A percentile compares a stretch with the other conserved stretches of the same genome.
These are phyloP conservation scores for Eimeria necatrix DNA, from an alignment of 169 alveolate species.

Conservation along the genomic window DNA sequence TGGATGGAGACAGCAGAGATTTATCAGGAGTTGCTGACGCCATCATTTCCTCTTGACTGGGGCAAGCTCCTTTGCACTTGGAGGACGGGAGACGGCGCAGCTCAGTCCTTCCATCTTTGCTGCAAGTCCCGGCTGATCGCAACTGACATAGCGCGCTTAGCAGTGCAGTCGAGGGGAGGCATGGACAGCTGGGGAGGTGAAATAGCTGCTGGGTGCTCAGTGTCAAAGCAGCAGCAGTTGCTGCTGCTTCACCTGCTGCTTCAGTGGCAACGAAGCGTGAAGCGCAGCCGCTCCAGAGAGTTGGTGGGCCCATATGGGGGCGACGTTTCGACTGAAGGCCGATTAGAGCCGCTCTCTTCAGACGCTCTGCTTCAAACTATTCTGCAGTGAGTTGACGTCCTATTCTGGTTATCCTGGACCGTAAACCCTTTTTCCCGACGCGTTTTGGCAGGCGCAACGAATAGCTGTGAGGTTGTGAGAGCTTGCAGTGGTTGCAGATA, in stretches of 20 bases:
- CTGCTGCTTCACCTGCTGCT: slow-evolving; percentile 64
- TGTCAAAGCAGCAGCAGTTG: slow-evolving; percentile 69
- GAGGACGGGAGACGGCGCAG: slow-evolving; percentile 46
- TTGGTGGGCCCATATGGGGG: neutral
- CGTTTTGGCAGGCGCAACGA: neutral
- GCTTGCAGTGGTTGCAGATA: neutral
- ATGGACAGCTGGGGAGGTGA: slow-evolving; percentile 39
- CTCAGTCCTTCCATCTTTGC: slow-evolving; percentile 13
- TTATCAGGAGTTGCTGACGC: slow-evolving; percentile 52
- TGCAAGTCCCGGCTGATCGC: slow-evolving; percentile 11
- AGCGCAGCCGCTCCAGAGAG: slow-evolving; percentile 40
- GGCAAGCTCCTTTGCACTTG: slow-evolving; percentile 67
- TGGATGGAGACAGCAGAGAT: slow-evolving; percentile 45
- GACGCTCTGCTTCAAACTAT: no score
- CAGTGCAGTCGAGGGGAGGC: slow-evolving; percentile 54
- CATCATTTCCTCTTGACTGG: slow-evolving; percentile 62
- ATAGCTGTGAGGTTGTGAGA: neutral
- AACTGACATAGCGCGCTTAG: slow-evolving; percentile 20
- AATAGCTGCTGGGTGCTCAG: slow-evolving; percentile 26
- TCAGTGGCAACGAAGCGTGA: slow-evolving; percentile 59
- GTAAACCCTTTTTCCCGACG: neutral
- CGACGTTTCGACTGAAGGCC: no score
- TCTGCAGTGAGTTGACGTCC: no score
- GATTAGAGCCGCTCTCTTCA: no score
- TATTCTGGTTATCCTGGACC: no score